These are phyloP conservation scores for Przewalskia tangutica DNA, from an alignment of 257 asterid species.

Conservation along the genomic window DNA sequence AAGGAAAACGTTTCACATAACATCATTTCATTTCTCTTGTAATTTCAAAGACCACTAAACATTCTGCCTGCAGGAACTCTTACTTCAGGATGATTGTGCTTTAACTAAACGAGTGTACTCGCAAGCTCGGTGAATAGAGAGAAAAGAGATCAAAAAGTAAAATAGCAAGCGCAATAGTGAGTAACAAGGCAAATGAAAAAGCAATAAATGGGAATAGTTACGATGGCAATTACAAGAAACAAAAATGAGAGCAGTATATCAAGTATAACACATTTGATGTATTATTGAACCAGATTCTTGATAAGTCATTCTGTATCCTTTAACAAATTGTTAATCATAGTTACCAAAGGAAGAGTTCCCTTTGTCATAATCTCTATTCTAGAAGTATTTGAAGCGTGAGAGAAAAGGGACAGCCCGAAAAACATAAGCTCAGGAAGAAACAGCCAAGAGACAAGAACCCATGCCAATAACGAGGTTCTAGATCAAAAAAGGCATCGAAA, in stretches of 20 bases:
- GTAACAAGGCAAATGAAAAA: background rate
- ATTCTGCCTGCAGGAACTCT: background rate
- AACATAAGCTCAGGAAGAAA: conserved; percentile 62
- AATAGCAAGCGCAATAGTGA: background rate
- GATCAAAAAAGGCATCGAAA: too few species aligned
- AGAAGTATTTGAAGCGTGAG: conserved; percentile 57
- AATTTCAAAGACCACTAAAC: background rate
- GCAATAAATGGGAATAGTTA: background rate
- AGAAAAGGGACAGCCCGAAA: conserved; percentile 71
- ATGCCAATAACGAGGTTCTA: too few species aligned
- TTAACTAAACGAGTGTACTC: background rate
- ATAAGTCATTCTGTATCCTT: conserved; percentile 40
- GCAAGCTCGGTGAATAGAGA: background rate
- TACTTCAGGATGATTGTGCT: background rate
- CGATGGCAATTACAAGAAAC: background rate
- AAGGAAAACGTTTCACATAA: background rate
- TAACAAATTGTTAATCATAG: conserved; percentile 63
- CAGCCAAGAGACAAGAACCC: conserved; percentile 17
- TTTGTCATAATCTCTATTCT: conserved; percentile 82
- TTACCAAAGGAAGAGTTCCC: conserved; percentile 71
- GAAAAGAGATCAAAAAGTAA: background rate
- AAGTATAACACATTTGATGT: background rate
- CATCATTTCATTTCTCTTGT: background rate
- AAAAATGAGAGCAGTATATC: background rate
- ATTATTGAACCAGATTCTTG: background rate